Evolutionary conservation across 768 basidiomycete species (phyloP), one percentile per base, ranked within the genome.

Genomic region (Sarcodon sp.): DNA sequence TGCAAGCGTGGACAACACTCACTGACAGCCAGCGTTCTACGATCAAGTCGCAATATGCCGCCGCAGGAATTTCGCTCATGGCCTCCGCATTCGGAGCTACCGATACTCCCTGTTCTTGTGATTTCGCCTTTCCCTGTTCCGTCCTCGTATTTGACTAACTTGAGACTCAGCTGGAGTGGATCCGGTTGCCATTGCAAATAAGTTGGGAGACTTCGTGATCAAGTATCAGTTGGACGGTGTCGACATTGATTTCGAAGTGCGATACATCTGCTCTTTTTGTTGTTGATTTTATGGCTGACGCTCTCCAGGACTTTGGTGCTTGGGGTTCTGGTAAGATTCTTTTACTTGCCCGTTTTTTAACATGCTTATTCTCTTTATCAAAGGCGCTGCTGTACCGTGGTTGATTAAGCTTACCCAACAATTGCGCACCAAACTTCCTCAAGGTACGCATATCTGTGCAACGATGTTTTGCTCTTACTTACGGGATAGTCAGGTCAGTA

Each of bases 41-140:
- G 32, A 62, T 77, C 53, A 71, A 77, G 55, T 58, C 71, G 0
- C 66, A 75, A 47, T 83, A 81, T 55, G 64, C 67, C 38, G 69
- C 71, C 10, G 78, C 77, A 5, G 79, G 79, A 1, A 72, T 81
- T 58, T 74, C 70, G 49, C 59, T 81, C 18, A 72, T 80, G 51
- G 82, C 83, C 7, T 80, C 80, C 32, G 75, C 71, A 1, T 84
- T 81, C 55, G 80, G 80, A 33, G 64, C 78, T 1, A 69, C 66
- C 38, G 67, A 68, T 46, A 52, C 62, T 1, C 75, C 75, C 2
- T 75, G 72, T 4, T 27, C 21, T 27, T 27, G 21, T 27, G 21
- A 27, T 27, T 27, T 27, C 21, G 21, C 21, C 21, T 27, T 27
- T 27, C 4, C 21, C 21, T 27, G 21, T 27, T 27, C 21, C 21